Base-by-base conservation (phyloP, 352 stramenopile genomes). In the Pythium rhizo-oryzae region DNA sequence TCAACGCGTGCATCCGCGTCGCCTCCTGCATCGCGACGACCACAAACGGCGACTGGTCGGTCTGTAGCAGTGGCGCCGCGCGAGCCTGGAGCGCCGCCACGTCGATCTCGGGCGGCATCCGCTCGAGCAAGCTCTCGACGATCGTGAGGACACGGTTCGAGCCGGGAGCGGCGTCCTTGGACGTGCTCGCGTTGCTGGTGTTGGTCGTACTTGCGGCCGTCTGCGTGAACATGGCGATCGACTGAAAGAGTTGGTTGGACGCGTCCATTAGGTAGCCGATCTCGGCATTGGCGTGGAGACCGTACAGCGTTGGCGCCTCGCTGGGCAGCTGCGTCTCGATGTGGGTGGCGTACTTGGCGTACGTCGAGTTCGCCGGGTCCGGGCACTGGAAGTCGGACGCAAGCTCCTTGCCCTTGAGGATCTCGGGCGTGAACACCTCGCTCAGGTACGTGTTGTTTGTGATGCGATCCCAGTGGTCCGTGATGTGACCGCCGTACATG, bases 271-370 rank as follows among this genome's bases (percentile, higher is more conserved):
- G 60, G 53, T 91, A 94, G 6, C 83, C 85, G 21, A 96, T 87
- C 60, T 94, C 87, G 12, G 87, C 86, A 52, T 96, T 94, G 15
- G 89, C 75, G 59, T 95, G 87, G 51, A 94, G 65, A 9, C 85
- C 84, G 61, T 94, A 95, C 11, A 94, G 66, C 1, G 62, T 80
- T 5, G 87, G 82, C 0, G 87, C 85, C 57, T 96, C 87, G 3
- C 59, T 63, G n/a, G 85, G 81, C 24, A 96, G 65, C 25, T 89
- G 72, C 1, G 66, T 65, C 56, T 93, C 87, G 46, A 96, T 94
- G 60, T 89, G 80, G 28, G 93, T 81, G 15, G 97, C 80, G 69
- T 99, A 99, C 76, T 98, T 98, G 52, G 92, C 91, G 74, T 98
- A 99, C 21, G 82, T 93, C 62, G 80, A 84, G 35, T 64, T 56